A percentile compares a stretch with the other conserved stretches of the same genome.
phyloP scores from a whole-genome alignment of 768 basidiomycete genomes.

The Collybia nuda region DNA sequence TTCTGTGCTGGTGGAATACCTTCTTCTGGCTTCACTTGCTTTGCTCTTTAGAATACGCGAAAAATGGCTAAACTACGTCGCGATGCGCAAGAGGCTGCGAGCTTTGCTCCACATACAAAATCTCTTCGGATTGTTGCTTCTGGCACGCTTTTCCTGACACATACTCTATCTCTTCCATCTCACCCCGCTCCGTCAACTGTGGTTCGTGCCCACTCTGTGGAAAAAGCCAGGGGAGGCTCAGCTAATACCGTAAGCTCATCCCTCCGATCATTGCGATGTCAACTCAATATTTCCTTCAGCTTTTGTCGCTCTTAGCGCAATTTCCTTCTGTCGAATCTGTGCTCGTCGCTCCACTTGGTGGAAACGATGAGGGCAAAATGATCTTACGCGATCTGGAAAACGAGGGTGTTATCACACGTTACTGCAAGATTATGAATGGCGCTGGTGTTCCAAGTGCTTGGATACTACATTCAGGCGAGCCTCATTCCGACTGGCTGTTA shows the following conservation, averaged over 20 bases:
- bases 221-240: constrained; percentile 67
- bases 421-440: constrained; percentile 72
- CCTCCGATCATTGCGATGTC: neutral
- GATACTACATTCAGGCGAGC: constrained; percentile 72
- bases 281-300: constrained; percentile 22
- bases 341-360: constrained; percentile 72
- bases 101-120: constrained; percentile 23
- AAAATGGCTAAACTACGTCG: constrained; percentile 49
- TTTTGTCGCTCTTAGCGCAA: constrained; percentile 73
- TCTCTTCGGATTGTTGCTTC: constrained; percentile 76
- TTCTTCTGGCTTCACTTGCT: neutral
- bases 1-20: constrained; percentile 1
- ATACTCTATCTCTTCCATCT: constrained; percentile 61
- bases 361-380: constrained; percentile 66
- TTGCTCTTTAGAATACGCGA: constrained; percentile 8
- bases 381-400: constrained; percentile 64
- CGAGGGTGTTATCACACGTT: constrained; percentile 68
- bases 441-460: constrained; percentile 79
- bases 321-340: constrained; percentile 65
- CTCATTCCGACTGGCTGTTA: neutral
- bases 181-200: constrained; percentile 60
- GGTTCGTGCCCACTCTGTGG: constrained; percentile 71
- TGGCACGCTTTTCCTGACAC: constrained; percentile 79
- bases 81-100: constrained; percentile 32
- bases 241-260: constrained; percentile 48